Evolutionary conservation across 2,329 filamentous ascomycete species (phyloP).

Genomic region (Exserohilum turcica): DNA sequence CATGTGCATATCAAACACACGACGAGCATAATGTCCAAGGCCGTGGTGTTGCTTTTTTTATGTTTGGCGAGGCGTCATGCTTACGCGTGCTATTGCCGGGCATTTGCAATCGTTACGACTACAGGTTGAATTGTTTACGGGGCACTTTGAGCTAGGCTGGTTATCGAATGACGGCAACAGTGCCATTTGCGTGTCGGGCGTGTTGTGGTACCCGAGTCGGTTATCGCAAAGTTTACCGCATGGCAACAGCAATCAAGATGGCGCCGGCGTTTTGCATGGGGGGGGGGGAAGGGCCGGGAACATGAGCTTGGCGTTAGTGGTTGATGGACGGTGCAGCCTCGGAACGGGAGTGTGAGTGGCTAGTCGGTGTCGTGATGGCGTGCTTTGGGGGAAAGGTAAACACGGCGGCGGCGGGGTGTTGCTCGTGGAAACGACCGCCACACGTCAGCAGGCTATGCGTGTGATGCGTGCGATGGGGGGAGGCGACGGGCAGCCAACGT

Average conservation of each 20-base stretch:
- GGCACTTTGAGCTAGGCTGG: neutral
- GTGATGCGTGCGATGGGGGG: neutral
- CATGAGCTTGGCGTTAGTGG: neutral
- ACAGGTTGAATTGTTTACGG: neutral
- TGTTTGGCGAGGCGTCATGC: neutral
- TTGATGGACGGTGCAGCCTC: neutral
- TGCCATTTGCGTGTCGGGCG: neutral
- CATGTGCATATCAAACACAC: constrained; percentile 1
- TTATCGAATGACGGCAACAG: too few species aligned
- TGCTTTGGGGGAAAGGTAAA: neutral
- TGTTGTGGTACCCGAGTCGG: neutral
- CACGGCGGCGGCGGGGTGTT: neutral
- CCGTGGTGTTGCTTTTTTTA: neutral
- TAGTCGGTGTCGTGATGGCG: neutral
- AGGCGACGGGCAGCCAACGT: constrained; percentile 8
- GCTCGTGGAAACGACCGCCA: constrained; percentile 5
- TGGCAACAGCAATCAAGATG: neutral
- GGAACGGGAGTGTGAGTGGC: neutral
- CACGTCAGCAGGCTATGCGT: neutral
- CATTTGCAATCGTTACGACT: too few species aligned
- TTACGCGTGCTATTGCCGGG: neutral
- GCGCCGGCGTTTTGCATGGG: neutral
- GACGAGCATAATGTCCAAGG: neutral
- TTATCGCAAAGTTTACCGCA: neutral
- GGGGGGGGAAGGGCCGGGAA: neutral